These are phyloP conservation scores for Aegilops bicornis DNA, from an alignment of 176 grass and related monocot species.

Conservation along the genomic window DNA sequence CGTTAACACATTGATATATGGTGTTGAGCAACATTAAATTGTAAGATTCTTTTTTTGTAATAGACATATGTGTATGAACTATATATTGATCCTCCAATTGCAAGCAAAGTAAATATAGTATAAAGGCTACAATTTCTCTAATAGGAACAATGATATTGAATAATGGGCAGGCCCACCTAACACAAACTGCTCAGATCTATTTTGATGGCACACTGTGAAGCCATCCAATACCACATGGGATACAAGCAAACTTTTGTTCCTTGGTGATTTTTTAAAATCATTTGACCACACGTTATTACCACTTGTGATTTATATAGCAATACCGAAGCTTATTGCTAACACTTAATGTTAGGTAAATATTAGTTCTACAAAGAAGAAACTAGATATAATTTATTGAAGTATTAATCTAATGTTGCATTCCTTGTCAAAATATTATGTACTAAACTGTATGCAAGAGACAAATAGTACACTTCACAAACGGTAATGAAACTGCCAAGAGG, in stretches of 20 bases:
- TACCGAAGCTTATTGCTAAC: too few relatives aligned
- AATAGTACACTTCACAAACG: slow-evolving; percentile 14
- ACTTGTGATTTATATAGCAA: not conserved
- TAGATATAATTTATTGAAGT: not conserved
- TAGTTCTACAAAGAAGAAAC: not conserved
- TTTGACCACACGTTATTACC: not conserved
- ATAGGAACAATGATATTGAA: not conserved
- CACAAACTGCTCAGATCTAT: not conserved
- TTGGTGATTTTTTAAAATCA: not conserved
- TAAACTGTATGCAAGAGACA: not conserved
- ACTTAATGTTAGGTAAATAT: not conserved
- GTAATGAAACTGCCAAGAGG: not conserved
- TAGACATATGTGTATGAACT: not conserved
- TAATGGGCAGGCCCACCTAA: not conserved
- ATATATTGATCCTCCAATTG: not conserved
- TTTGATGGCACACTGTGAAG: not conserved
- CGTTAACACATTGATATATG: not conserved
- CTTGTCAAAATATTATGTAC: not conserved
- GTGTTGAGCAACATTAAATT: not conserved
- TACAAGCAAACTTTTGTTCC: not conserved
- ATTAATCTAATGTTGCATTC: not conserved
- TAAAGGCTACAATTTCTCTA: not conserved
- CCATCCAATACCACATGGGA: not conserved
- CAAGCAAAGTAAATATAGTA: not conserved
- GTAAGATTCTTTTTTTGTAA: not conserved